Percentiles rank a stretch among this genome's conserved stretches.
Evolutionary conservation across 2,329 filamentous ascomycete species (phyloP).

Genomic region (Fusarium annulatum): DNA sequence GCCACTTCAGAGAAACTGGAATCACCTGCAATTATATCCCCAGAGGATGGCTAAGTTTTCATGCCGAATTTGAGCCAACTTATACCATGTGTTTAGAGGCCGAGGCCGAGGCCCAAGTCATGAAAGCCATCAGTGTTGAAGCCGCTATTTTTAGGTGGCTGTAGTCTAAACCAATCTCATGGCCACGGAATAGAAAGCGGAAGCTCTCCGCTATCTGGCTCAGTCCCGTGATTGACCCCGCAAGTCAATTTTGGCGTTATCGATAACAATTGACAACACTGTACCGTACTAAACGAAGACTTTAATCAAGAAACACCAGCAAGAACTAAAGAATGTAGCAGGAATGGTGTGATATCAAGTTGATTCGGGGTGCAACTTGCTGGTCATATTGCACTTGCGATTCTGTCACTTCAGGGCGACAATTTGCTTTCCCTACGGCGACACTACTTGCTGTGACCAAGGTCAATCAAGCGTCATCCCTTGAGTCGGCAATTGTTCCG

Average conservation of each 20-base stretch:
- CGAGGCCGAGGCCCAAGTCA: not conserved
- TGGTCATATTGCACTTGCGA: not conserved
- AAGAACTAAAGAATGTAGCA: not conserved
- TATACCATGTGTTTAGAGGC: not conserved
- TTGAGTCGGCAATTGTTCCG: not conserved
- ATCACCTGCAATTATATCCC: not conserved
- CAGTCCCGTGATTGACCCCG: not conserved
- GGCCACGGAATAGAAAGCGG: not conserved
- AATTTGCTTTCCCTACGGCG: too few species aligned
- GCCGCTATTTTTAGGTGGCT: not conserved
- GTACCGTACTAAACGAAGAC: not conserved
- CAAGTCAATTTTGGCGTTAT: not conserved
- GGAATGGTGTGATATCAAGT: too few species aligned
- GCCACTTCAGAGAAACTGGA: accelerated
- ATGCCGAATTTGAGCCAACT: not conserved
- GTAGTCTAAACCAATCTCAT: not conserved
- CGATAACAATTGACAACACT: not conserved
- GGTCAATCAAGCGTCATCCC: accelerated
- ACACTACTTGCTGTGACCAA: too few species aligned
- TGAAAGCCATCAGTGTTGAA: not conserved
- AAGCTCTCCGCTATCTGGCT: not conserved
- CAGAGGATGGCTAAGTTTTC: not conserved
- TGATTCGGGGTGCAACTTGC: accelerated
- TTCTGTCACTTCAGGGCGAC: not conserved
- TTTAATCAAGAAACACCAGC: not conserved